Base-by-base conservation (phyloP, 2,329 filamentous ascomycete species). In the Xylaria digitata region DNA sequence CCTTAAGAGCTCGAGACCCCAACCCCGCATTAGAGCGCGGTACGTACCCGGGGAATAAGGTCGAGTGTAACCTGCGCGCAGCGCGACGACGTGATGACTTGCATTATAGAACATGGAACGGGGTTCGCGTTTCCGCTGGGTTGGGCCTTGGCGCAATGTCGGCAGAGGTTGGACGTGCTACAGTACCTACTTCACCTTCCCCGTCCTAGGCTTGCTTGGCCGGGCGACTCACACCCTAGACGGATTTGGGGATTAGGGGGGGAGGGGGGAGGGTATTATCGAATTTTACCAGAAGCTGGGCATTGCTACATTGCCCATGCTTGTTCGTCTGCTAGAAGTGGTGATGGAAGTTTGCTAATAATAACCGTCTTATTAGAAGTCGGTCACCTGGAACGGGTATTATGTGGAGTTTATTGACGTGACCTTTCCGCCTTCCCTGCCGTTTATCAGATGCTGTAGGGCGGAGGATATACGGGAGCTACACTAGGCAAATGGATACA, bases 131-230 rank as follows among this genome's bases (percentile, higher is more conserved):
- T 62, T 48, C 64, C 64, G 59, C 40, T 37, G 54, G 13, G 46
- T 52, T 66, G 54, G 46, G 59, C 30, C 59, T 66, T 66, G 64
- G 64, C 59, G 46, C 32, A 21, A 40, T 57, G 42, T 63, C 65
- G 65, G 60, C 65, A 67, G 55, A 67, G 53, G 60, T 40, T 15
- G 11, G 37, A 50, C 26, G 32, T 30, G 49, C 37, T 26, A 45
- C 42, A 13, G 15, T 15, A 42, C 23, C 19, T 21, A 26, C n/a
- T 15, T 66, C 43, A 40, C 53, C 45, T 23, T 32, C 42, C 30
- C 13, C 19, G 11, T 37, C 34, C 21, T 40, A 5, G 26, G 30
- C 40, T 17, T 34, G 30, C 40, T 17, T 34, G 48, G 46, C 52
- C 61, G 34, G 57, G 59, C 40, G 49, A 55, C 42, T 42, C 52